Evolutionary conservation across 768 basidiomycete genomes (phyloP), one percentile per base, ranked within the genome.

Genomic region (Termitomyces titanicus): DNA sequence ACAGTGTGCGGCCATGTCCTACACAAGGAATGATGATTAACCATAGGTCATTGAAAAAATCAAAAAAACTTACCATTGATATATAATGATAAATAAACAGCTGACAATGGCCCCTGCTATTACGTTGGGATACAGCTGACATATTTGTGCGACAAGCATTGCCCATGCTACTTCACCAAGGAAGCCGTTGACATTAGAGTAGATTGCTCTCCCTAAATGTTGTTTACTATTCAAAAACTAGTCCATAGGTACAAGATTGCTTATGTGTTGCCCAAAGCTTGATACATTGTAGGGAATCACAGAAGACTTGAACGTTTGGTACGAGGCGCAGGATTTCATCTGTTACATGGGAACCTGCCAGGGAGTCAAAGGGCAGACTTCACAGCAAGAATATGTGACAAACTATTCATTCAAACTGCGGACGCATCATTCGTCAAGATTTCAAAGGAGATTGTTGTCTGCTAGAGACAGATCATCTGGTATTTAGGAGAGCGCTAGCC

Each of bases 1-100:
- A 98, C 94, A 27, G 97, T 97, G 67, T 96, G 92, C 18, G 97
- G 97, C 97, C 97, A 99, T 56, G 87, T 80, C 95, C 95, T 97
- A 61, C 13, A n/a, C n/a, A 47, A 57, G 37, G 35, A 27, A 59
- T 57, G 58, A 56, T 40, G 29, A 55, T 29, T 39, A 44, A 43
- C 29, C 8, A 11, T 9, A 45, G 17, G 34, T 13, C 7, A 46
- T 46, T 27, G 11, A 22, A 35, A 46, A 54, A 39, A 5, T 37
- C 11, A 29, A n/a, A 25, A 34, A 3, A 24, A 70, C 88, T 43
- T 54, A 92, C 96, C 96, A 98, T 75, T 94, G 90, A 68, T 94
- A 89, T 86, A 96, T 94, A 66, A 99, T 97, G 59, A 96, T 92
- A 68, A 98, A 99, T 74, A 99, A 98, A 62, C 94, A 82, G 74